Base-by-base conservation (phyloP, 495 filamentous ascomycete species). In the Daldinia bambusicola region DNA sequence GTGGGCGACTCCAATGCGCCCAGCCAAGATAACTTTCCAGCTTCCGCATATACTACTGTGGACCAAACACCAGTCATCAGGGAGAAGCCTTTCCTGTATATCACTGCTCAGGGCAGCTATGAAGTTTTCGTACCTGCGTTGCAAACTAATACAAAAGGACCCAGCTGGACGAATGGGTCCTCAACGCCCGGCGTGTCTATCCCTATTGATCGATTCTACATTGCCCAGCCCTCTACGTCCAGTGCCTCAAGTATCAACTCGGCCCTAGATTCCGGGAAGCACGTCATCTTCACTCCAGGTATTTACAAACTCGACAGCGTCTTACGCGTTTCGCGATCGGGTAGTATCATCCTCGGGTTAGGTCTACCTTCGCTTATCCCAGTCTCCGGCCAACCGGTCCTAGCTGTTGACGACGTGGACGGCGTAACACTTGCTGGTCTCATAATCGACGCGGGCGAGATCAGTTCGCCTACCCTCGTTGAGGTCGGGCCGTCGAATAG, bases 351-450 rank as follows among this genome's bases (percentile, higher is more conserved):
- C 13, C 69, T 78, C 0, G 76, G 76, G 5, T 31, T 78, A 18
- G 76, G 76, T 9, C 61, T 76, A 34, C 74, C 76, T 2, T 76
- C 76, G 6, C 70, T 78, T 45, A 61, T 76, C 18, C 76, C 76
- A 2, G 55, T 16, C 2, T 53, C 52, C 41, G 76, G 76, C 2
- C 55, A 34, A 40, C 61, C 76, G 4, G 76, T 55, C 1, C 14
- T 78, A 41, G 59, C 56, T 6, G 62, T 76, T 14, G 74, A 66
- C 37, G 74, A 78, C 52, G 76, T 78, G 26, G 69, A 73, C 32
- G 76, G 76, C 0, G 69, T 78, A 1, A 78, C 76, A 14, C 66
- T 78, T 20, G 76, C 76, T 14, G 76, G 76, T n/a, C 61, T 78
- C 12, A 78, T 78, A 20, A 70, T 78, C 18, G 76, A 78, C 26